Evolutionary conservation across 2,329 filamentous ascomycete genomes (phyloP), one percentile per base, ranked within the genome.

Genomic region (Clonostachys rosea): DNA sequence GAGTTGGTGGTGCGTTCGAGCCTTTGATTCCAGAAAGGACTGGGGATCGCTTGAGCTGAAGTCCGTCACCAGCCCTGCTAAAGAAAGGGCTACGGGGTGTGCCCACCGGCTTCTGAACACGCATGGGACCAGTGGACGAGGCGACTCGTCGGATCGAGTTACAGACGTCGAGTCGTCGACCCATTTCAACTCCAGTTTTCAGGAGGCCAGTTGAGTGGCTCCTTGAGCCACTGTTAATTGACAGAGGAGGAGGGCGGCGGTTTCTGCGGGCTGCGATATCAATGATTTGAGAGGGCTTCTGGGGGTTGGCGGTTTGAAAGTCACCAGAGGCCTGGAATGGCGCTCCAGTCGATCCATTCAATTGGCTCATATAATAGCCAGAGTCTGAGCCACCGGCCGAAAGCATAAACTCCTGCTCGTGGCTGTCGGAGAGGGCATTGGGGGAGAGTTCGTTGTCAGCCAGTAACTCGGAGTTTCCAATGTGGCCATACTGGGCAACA

Each of bases 221-320:
- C 45, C 74, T 70, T 9, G 72, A 30, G 14, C 40, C 46, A n/a
- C 18, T 67, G 10, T 63, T 63, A 39, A 75, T 67, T 30, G 71
- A 68, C n/a, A 80, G 64, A 33, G 73, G 69, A 30, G 76, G 60
- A 10, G 65, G 64, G 5, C 65, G 64, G 42, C 61, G 70, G 45
- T 76, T 73, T 47, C 79, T 70, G 42, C 79, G 71, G 16, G 71
- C 72, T 14, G 77, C 78, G 50, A 81, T 76, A 53, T 81, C 78
- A 47, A 76, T 67, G 0, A 71, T 69, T 54, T 69, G 74, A 56
- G 78, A 65, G 30, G 61, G 63, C 33, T 47, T 51, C 17, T 39
- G 36, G 14, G 36, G 14, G 12, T n/a, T 39, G 36, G 36, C 14
- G 36, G 17, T n/a, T 30, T 30, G 24, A 30, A 30, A 30, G 24